phyloP scores from a whole-genome alignment of 495 filamentous ascomycete species.

The Neurospora cerealis region DNA sequence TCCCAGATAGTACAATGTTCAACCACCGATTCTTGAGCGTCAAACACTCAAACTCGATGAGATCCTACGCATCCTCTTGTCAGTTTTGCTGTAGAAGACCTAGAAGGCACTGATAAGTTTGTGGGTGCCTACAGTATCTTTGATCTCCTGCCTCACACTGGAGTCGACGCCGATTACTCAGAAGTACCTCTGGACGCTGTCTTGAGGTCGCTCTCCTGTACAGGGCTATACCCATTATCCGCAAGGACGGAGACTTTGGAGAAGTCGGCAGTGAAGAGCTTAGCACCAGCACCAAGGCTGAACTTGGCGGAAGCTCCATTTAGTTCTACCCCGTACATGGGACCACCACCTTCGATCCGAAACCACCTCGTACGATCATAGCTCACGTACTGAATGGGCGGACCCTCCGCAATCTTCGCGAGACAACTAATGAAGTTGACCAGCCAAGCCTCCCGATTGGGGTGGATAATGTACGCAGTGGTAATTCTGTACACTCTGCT shows the following conservation, averaged over 20 bases:
- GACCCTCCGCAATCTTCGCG: background rate
- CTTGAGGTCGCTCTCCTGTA: background rate
- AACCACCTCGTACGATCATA: background rate
- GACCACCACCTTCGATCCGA: background rate
- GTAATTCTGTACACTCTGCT: background rate
- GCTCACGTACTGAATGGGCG: no score
- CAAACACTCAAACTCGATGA: no score
- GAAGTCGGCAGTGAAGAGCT: background rate
- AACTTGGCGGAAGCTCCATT: background rate
- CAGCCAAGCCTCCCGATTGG: background rate
- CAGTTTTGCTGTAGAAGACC: no score
- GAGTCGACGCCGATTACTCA: background rate
- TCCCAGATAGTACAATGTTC: no score
- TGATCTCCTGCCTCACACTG: background rate
- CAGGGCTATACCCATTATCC: background rate
- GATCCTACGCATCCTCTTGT: no score
- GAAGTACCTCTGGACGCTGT: background rate
- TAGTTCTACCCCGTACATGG: background rate
- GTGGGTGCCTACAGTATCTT: background rate
- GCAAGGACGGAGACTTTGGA: background rate
- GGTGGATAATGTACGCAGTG: background rate
- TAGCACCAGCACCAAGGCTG: background rate
- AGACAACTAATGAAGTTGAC: background rate
- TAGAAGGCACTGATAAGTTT: no score
- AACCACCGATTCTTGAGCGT: no score